phyloP scores from a whole-genome alignment of 2,329 filamentous ascomycete species.

The Claviceps purpurea region DNA sequence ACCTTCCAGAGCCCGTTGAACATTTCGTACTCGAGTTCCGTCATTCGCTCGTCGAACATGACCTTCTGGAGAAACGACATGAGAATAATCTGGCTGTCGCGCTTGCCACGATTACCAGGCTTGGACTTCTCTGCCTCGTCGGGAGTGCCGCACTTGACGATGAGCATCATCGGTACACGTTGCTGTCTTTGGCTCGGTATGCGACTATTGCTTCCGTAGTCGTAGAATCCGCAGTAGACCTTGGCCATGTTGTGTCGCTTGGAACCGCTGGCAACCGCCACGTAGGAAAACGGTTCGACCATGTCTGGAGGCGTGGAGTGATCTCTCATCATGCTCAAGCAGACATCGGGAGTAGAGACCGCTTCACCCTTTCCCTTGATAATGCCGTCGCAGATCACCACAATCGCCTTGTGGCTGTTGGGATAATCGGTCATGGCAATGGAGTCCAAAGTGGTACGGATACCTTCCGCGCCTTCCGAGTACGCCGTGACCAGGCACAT shows the following conservation, averaged over 20 bases:
- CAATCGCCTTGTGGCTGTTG: conserved; percentile 95
- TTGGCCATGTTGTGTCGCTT: conserved; percentile 99
- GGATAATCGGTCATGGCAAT: conserved; percentile 97
- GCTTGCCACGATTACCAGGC: conserved; percentile 94
- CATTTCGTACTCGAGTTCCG: conserved; percentile 97
- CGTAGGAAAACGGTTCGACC: conserved; percentile 85
- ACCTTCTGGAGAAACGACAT: conserved; percentile 99
- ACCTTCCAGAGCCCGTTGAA: conserved; percentile 99
- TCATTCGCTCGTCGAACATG: conserved; percentile 99
- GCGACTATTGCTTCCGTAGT: conserved; percentile 71
- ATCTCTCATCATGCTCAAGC: conserved; percentile 89
- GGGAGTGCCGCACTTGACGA: conserved; percentile 91
- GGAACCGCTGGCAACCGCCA: conserved; percentile 86
- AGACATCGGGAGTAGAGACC: conserved; percentile 78
- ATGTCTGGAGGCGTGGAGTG: conserved; percentile 66
- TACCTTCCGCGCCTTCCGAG: conserved; percentile 84
- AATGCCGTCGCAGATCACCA: conserved; percentile 92
- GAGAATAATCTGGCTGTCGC: conserved; percentile 95
- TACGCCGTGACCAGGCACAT: conserved; percentile 95
- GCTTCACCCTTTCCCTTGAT: conserved; percentile 91
- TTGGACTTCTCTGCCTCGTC: conserved; percentile 72
- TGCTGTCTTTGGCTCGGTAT: conserved; percentile 83
- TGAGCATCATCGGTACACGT: conserved; percentile 91
- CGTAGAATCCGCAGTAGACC: conserved; percentile 95
- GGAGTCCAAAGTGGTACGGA: conserved; percentile 89